phyloP scores from a whole-genome alignment of 768 basidiomycete genomes.

The Phallus indusiatus region DNA sequence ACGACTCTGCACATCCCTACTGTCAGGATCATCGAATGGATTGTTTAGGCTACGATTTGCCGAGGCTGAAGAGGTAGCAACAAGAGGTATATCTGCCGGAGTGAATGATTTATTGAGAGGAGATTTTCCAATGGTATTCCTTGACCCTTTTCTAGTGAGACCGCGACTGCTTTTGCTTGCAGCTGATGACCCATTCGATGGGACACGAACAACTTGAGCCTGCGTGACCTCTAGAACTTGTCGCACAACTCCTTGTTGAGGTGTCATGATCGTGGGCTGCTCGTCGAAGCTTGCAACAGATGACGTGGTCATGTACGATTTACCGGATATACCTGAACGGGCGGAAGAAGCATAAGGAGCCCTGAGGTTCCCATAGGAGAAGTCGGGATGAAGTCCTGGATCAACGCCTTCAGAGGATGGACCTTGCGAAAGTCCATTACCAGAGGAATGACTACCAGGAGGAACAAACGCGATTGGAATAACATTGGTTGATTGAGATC shows the following conservation, averaged over 20 bases:
- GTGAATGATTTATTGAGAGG: slow-evolving; percentile 8
- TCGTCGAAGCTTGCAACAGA: slow-evolving; percentile 73
- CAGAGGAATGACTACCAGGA: slow-evolving; percentile 29
- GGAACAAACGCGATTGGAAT: slow-evolving; percentile 79
- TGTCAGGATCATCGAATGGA: slow-evolving; percentile 1
- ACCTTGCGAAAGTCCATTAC: slow-evolving; percentile 35
- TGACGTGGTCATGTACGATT: slow-evolving; percentile 66
- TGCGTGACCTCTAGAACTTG: slow-evolving; percentile 71
- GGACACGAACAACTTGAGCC: slow-evolving; percentile 66
- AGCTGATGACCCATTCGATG: slow-evolving; percentile 21
- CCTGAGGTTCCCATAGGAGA: background rate
- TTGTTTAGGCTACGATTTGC: slow-evolving; percentile 13
- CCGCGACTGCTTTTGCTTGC: background rate
- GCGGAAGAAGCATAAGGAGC: slow-evolving; percentile 35
- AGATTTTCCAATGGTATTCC: slow-evolving; percentile 1
- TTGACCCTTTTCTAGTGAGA: background rate
- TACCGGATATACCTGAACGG: slow-evolving; percentile 44
- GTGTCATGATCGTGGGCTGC: slow-evolving; percentile 73
- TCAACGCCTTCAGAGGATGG: slow-evolving; percentile 41
- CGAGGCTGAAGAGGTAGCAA: slow-evolving; percentile 31
- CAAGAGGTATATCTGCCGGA: slow-evolving; percentile 9
- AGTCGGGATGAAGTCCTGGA: slow-evolving; percentile 28
- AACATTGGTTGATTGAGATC: slow-evolving; percentile 73
- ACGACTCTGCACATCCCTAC: background rate
- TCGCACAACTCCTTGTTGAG: slow-evolving; percentile 46